These are phyloP conservation scores for Hymenoscyphus albidus DNA, from an alignment of 2,329 filamentous ascomycete genomes.

Conservation along the genomic window DNA sequence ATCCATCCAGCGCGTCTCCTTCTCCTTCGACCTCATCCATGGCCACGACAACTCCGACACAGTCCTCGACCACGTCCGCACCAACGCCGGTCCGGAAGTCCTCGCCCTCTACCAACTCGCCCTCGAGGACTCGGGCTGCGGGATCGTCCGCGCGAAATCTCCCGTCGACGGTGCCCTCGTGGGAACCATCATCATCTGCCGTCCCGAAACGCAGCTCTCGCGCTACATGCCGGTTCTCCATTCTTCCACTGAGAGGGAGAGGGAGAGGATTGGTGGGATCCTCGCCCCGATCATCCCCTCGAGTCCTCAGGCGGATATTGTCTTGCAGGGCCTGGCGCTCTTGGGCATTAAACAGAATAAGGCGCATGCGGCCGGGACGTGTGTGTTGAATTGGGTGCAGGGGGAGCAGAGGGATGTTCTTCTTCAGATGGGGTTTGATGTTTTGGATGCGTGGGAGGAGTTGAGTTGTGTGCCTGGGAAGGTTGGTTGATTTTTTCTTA, in stretches of 20 bases:
- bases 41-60: slow-evolving; percentile 56
- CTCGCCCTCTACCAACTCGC: slow-evolving; percentile 65
- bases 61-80: slow-evolving; percentile 62
- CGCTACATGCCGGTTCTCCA: slow-evolving; percentile 59
- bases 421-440: slow-evolving; percentile 74
- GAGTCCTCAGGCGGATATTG: slow-evolving; percentile 57
- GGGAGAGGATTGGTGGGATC: slow-evolving; percentile 56
- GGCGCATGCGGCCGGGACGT: slow-evolving; percentile 54
- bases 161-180: slow-evolving; percentile 58
- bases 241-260: slow-evolving; percentile 37
- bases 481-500: slow-evolving; percentile 37
- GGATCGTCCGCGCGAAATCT: slow-evolving; percentile 63
- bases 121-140: slow-evolving; percentile 57
- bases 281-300: slow-evolving; percentile 63
- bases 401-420: slow-evolving; percentile 54
- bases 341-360: slow-evolving; percentile 64
- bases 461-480: slow-evolving; percentile 60
- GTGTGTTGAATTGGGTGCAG: slow-evolving; percentile 48
- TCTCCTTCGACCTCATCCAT: slow-evolving; percentile 63
- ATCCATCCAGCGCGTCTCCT: slow-evolving; percentile 47
- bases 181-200: slow-evolving; percentile 63
- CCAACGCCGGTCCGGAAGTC: slow-evolving; percentile 58
- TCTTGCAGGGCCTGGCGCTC: slow-evolving; percentile 62
- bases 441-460: slow-evolving; percentile 78
- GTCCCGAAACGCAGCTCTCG: slow-evolving; percentile 53